Evolutionary conservation across 2,329 filamentous ascomycete genomes (phyloP).

Genomic region (Colletotrichum tropicale): DNA sequence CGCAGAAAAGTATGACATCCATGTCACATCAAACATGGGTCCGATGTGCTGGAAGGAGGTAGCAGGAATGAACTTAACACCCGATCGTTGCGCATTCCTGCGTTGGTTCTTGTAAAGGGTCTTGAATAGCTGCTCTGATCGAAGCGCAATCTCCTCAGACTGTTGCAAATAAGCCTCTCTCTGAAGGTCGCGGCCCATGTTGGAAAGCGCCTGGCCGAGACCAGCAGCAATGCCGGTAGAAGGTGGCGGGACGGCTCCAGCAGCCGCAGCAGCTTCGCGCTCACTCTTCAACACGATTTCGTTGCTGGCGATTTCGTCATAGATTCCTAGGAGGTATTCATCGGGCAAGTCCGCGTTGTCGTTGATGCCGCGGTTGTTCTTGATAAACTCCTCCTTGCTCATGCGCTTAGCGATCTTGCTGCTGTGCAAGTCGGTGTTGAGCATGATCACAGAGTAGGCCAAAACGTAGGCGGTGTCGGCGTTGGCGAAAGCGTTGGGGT

Average conservation of each 20-base stretch:
- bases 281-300: slow-evolving; percentile 97
- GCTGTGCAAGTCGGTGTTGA: slow-evolving; percentile 97
- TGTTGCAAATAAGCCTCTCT: slow-evolving; percentile 93
- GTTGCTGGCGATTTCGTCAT: slow-evolving; percentile 87
- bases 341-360: slow-evolving; percentile 92
- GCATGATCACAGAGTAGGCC: slow-evolving; percentile 93
- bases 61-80: slow-evolving; percentile 84
- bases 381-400: slow-evolving; percentile 98
- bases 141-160: slow-evolving; percentile 84
- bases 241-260: slow-evolving; percentile 67
- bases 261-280: slow-evolving; percentile 83
- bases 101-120: slow-evolving; percentile 90
- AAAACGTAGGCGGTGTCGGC: slow-evolving; percentile 97
- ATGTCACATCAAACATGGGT: slow-evolving; percentile 98
- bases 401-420: slow-evolving; percentile 83
- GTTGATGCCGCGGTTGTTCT: slow-evolving; percentile 98
- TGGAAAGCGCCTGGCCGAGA: slow-evolving; percentile 87
- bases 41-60: slow-evolving; percentile 95
- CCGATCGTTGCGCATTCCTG: slow-evolving; percentile 72
- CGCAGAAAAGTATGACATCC: slow-evolving; percentile 98
- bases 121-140: slow-evolving; percentile 86
- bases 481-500: slow-evolving; percentile 97
- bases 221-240: slow-evolving; percentile 76
- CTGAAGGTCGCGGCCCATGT: slow-evolving; percentile 88
- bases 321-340: slow-evolving; percentile 89